phyloP scores from a whole-genome alignment of 2,329 filamentous ascomycete genomes.

The Coniochaeta ligniaria region DNA sequence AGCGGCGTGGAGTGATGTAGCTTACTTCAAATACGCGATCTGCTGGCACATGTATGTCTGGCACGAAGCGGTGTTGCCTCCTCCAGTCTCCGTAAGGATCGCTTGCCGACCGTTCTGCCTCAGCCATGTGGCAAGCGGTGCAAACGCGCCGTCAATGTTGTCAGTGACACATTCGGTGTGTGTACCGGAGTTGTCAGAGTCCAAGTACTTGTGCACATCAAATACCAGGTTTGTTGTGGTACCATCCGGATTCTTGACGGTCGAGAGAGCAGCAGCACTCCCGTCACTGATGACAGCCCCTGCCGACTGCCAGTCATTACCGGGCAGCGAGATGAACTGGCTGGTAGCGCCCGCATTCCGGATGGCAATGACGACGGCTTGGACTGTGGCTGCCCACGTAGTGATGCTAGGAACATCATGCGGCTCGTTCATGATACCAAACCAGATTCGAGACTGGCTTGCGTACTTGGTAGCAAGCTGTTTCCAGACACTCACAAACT shows the following conservation, averaged over 20 bases:
- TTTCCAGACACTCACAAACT: conserved; percentile 55
- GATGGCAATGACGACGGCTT: conserved; percentile 17
- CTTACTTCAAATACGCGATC: neutral
- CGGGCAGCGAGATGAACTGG: conserved; percentile 40
- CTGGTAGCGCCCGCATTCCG: conserved; percentile 20
- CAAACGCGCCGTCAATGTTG: conserved; percentile 3
- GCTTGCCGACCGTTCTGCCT: conserved; percentile 1
- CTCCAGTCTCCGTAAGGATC: conserved; percentile 2
- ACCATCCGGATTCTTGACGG: conserved; percentile 34
- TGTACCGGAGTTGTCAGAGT: conserved; percentile 27
- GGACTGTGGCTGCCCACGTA: conserved; percentile 40
- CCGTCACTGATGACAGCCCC: conserved; percentile 25
- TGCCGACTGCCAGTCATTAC: conserved; percentile 35
- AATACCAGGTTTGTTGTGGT: conserved; percentile 32
- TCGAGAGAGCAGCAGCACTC: conserved; percentile 27
- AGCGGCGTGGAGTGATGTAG: neutral
- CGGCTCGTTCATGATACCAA: conserved; percentile 51
- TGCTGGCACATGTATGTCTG: conserved; percentile 30
- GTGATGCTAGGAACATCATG: conserved; percentile 32
- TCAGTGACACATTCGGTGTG: conserved; percentile 25
- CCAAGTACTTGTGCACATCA: conserved; percentile 37
- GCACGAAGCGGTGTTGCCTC: conserved; percentile 17
- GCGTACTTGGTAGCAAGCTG: conserved; percentile 47
- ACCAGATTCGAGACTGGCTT: conserved; percentile 33
- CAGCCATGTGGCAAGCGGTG: conserved; percentile 2